A percentile compares a stretch with the other conserved stretches of the same genome.
Evolutionary conservation across 2,329 filamentous ascomycete genomes (phyloP).

Genomic region (Colletotrichum sojae): DNA sequence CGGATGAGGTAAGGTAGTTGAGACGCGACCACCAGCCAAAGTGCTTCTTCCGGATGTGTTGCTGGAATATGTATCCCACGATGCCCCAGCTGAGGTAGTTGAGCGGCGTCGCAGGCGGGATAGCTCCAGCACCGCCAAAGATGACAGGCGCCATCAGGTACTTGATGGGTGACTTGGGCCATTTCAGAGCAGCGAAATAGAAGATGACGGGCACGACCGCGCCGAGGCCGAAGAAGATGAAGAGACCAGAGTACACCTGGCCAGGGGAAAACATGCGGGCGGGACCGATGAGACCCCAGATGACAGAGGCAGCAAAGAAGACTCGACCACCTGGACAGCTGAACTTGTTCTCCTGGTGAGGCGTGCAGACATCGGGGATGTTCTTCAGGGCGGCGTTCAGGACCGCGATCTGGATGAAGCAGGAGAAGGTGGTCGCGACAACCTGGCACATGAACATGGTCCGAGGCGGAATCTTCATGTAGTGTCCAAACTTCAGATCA

Average conservation of each 20-base stretch:
- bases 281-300: slow-evolving; percentile 77
- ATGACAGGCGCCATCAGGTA: slow-evolving; percentile 74
- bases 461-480: slow-evolving; percentile 79
- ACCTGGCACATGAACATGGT: slow-evolving; percentile 78
- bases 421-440: slow-evolving; percentile 75
- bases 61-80: slow-evolving; percentile 80
- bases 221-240: slow-evolving; percentile 72
- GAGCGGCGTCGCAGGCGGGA: slow-evolving; percentile 78
- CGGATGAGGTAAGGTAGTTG: slow-evolving; percentile 80
- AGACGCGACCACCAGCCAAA: slow-evolving; percentile 81
- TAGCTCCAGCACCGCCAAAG: slow-evolving; percentile 70
- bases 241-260: slow-evolving; percentile 72
- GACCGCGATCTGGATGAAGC: slow-evolving; percentile 75
- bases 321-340: slow-evolving; percentile 75
- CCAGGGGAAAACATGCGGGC: slow-evolving; percentile 74
- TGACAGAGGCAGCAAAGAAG: slow-evolving; percentile 77
- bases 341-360: slow-evolving; percentile 70
- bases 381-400: slow-evolving; percentile 72
- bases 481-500: slow-evolving; percentile 80
- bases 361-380: slow-evolving; percentile 76
- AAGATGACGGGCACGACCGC: slow-evolving; percentile 66
- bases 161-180: slow-evolving; percentile 64
- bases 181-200: slow-evolving; percentile 64
- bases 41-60: slow-evolving; percentile 73
- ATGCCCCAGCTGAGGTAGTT: slow-evolving; percentile 83